phyloP scores from a whole-genome alignment of 2,329 filamentous ascomycete species.

The Botrytis tulipae region DNA sequence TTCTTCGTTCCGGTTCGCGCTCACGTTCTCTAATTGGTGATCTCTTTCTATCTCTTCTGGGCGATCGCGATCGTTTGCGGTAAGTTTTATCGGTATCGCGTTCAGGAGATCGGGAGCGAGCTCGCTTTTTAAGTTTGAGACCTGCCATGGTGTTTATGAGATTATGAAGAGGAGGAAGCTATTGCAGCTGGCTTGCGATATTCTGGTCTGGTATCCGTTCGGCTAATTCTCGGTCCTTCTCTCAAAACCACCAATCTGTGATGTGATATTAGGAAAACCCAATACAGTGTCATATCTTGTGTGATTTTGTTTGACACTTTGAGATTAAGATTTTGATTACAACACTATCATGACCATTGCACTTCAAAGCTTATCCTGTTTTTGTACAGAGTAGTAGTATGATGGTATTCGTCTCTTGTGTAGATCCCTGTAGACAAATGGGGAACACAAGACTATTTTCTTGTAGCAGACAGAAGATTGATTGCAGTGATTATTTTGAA shows the following conservation, averaged over 20 bases:
- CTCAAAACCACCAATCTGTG: not conserved
- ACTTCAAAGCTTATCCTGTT: not conserved
- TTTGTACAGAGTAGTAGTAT: not conserved
- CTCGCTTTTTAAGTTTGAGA: conserved; percentile 20
- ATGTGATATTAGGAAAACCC: not conserved
- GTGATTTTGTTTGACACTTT: not conserved
- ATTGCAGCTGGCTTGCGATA: not conserved
- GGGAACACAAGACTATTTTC: not conserved
- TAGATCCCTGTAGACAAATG: not conserved
- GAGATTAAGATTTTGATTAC: not conserved
- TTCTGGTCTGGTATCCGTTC: not conserved
- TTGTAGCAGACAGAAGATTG: not conserved
- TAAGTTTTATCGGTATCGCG: conserved; percentile 18
- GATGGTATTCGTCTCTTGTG: not conserved
- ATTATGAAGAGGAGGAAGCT: not conserved
- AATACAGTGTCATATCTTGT: not conserved
- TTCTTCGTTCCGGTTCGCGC: conserved; percentile 43
- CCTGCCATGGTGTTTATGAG: conserved; percentile 16
- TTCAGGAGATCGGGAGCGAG: conserved; percentile 19
- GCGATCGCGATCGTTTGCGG: conserved; percentile 20
- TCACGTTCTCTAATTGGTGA: conserved; percentile 43
- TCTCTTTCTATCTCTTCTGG: conserved; percentile 43
- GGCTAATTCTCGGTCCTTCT: conserved; percentile 2
- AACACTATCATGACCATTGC: not conserved
- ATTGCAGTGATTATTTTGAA: conserved; percentile 1